phyloP scores from a whole-genome alignment of 2,329 filamentous ascomycete genomes.

The Microdochium trichocladiopsis region DNA sequence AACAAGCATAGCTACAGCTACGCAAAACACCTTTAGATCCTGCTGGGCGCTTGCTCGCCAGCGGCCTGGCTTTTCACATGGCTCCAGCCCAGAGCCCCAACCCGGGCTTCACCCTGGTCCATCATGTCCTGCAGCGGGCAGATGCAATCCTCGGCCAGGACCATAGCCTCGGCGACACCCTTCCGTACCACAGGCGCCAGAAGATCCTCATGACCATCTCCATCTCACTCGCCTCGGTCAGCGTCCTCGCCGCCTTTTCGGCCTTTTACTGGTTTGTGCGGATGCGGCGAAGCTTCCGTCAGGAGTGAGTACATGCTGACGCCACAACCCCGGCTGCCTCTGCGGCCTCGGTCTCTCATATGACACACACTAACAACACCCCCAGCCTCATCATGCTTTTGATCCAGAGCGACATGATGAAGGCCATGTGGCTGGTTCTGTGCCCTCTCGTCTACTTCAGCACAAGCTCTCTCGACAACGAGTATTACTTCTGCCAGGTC shows the following conservation, averaged over 20 bases:
- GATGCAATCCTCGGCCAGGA: neutral
- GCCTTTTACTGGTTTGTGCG: constrained; percentile 66
- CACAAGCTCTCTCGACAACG: constrained; percentile 39
- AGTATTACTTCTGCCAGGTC: constrained; percentile 56
- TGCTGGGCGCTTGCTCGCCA: no score
- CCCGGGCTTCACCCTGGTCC: neutral
- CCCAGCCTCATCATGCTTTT: constrained; percentile 65
- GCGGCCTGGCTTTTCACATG: no score
- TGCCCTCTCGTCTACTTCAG: constrained; percentile 54
- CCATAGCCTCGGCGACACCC: neutral
- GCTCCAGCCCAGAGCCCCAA: neutral
- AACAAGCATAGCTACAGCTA: no score
- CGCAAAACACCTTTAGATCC: no score
- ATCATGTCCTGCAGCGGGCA: neutral
- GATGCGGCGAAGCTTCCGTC: constrained; percentile 68
- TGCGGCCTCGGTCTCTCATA: no score
- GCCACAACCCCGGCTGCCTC: no score
- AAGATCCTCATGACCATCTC: constrained; percentile 29
- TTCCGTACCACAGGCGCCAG: neutral
- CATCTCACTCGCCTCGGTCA: constrained; percentile 38
- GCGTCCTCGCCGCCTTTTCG: constrained; percentile 46
- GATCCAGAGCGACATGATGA: constrained; percentile 65
- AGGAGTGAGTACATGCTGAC: constrained; percentile 52
- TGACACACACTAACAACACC: no score
- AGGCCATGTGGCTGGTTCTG: constrained; percentile 61